Evolutionary conservation across 2,329 filamentous ascomycete species (phyloP).

Genomic region (Trichocomaceae sp.): DNA sequence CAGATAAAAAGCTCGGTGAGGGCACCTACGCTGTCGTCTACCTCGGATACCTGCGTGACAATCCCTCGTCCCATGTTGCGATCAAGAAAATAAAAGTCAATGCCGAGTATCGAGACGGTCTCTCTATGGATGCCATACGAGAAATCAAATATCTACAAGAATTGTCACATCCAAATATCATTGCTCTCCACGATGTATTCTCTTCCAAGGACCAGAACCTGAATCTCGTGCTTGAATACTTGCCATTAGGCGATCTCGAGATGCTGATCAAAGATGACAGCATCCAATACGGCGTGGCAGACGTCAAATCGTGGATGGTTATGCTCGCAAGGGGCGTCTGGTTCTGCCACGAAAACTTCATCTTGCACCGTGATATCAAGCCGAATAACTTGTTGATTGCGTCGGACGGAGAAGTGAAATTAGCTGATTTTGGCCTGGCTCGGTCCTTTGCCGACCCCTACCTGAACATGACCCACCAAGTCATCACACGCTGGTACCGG

Average conservation of each 20-base stretch:
- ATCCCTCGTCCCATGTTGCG: slow-evolving; percentile 70
- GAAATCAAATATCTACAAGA: slow-evolving; percentile 95
- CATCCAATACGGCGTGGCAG: slow-evolving; percentile 75
- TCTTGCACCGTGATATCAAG: slow-evolving; percentile 97
- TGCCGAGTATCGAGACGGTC: slow-evolving; percentile 70
- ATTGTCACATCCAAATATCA: slow-evolving; percentile 90
- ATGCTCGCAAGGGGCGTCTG: slow-evolving; percentile 91
- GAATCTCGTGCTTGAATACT: slow-evolving; percentile 88
- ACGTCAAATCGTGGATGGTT: slow-evolving; percentile 97
- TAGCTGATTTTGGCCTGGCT: slow-evolving; percentile 96
- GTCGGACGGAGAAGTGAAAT: slow-evolving; percentile 84
- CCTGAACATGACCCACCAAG: slow-evolving; percentile 80
- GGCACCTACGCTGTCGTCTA: slow-evolving; percentile 97
- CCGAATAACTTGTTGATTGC: slow-evolving; percentile 96
- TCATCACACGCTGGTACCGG: slow-evolving; percentile 95
- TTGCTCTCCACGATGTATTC: slow-evolving; percentile 86
- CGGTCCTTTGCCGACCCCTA: slow-evolving; percentile 84
- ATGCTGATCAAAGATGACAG: slow-evolving; percentile 84
- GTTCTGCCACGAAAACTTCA: slow-evolving; percentile 93
- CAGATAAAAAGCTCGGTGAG: slow-evolving; percentile 85
- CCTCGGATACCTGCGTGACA: slow-evolving; percentile 68
- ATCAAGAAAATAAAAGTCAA: slow-evolving; percentile 51
- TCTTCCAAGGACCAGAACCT: slow-evolving; percentile 94
- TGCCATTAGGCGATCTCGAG: slow-evolving; percentile 90
- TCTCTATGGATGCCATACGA: slow-evolving; percentile 88